Evolutionary conservation across 371 early-diverging fungal species (phyloP), one percentile per base, ranked within the genome.

Genomic region (Mortierella sp.): DNA sequence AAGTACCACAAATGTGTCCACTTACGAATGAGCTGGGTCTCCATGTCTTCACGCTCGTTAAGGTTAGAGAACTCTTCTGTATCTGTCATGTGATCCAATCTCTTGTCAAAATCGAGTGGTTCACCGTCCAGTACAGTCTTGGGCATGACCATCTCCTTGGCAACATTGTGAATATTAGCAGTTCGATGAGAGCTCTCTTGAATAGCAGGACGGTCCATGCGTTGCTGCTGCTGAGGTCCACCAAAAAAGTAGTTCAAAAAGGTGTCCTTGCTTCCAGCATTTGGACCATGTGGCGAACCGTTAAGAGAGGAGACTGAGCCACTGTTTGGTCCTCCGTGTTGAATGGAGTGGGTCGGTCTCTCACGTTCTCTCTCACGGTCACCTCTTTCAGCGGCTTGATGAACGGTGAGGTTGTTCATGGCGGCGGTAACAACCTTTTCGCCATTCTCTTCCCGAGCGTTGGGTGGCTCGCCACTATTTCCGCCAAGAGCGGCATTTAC

Each of bases 241-340:
- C 94, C 94, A 72, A 94, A 94, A 70, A 94, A 94, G 83, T 91
- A 91, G 61, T 88, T 91, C 65, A 94, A 77, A 73, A 94, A 91
- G 2, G 89, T 90, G 42, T 91, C 93, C 49, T 86, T 85, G 34
- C 86, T 64, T 32, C 70, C 69, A 15, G 79, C 70, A 37, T 58
- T 66, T 23, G 76, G 42, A 43, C 75, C 83, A 49, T 74, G 59
- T 23, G 60, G 40, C 40, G 77, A 68, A 31, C 76, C 82, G 42
- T 66, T 73, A 42, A 73, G 13, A 23, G 74, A 62, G 2, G 73
- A 51, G 15, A 58, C 68, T 32, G 79, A 79, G 22, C 53, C 61
- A 22, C 57, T 73, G 60, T 56, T 60, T 35, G 67, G 53, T 47
- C 70, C 76, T 4, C 73, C 68, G 32, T 73, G 67, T 22, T 76